Evolutionary conservation across 2,329 filamentous ascomycete species (phyloP).

Genomic region (Trichoderma asperellum): DNA sequence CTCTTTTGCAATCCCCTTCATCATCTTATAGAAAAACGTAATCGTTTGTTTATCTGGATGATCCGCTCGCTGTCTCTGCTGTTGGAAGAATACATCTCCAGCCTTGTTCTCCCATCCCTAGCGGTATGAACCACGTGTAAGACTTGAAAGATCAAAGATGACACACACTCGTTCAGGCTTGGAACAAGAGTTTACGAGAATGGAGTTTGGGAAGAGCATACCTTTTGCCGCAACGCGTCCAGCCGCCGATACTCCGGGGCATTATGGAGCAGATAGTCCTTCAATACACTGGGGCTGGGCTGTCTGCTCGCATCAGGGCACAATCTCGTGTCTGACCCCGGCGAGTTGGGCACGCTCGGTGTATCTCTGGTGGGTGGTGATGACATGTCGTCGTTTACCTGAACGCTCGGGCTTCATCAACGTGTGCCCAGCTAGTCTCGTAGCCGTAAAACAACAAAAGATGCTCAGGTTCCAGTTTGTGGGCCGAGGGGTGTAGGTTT

Average conservation of each 20-base stretch:
- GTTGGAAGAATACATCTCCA: constrained; percentile 49
- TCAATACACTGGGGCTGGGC: constrained; percentile 1
- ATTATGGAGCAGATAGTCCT: constrained; percentile 14
- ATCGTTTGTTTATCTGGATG: constrained; percentile 31
- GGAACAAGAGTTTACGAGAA: not conserved
- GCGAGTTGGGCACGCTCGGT: constrained; percentile 8
- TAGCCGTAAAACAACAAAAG: not conserved
- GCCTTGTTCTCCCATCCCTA: constrained; percentile 51
- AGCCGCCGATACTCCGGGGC: constrained; percentile 11
- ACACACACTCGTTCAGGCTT: not conserved
- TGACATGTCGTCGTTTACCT: constrained; percentile 15
- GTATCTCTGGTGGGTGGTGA: constrained; percentile 1
- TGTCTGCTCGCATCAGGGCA: constrained; percentile 12
- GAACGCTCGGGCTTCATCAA: not conserved
- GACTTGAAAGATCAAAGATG: not conserved
- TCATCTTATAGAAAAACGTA: constrained; percentile 32
- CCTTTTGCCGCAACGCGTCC: constrained; percentile 10
- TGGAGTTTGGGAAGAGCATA: not conserved
- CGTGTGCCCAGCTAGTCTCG: constrained; percentile 9
- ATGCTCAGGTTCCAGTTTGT: constrained; percentile 1
- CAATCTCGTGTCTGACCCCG: constrained; percentile 14
- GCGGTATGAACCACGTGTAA: not conserved
- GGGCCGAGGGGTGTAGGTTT: not conserved
- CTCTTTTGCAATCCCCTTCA: constrained; percentile 19
- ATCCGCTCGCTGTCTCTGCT: constrained; percentile 37